phyloP scores from a whole-genome alignment of 371 early-diverging fungal genomes.

The Blastocladiella emersonii region DNA sequence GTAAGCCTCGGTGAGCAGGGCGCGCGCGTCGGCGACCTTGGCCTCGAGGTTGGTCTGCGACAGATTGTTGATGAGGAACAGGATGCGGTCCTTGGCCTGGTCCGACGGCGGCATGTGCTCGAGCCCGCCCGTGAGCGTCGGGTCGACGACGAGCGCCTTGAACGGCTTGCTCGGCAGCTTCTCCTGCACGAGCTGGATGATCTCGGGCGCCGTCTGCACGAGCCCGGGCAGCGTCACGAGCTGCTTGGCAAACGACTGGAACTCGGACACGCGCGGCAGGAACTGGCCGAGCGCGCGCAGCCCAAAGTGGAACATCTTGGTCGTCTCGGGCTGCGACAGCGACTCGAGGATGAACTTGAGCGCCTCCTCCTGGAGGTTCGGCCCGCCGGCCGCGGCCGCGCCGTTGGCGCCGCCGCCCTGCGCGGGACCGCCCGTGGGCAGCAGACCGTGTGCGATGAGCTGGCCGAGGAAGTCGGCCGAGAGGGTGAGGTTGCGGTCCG shows the following conservation, averaged over 20 bases:
- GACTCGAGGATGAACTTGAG: conserved; percentile 74
- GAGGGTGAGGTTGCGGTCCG: conserved; percentile 76
- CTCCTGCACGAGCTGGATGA: conserved; percentile 20
- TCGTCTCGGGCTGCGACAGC: conserved; percentile 56
- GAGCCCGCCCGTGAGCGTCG: neutral
- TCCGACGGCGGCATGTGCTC: conserved; percentile 31
- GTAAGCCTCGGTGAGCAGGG: conserved; percentile 41
- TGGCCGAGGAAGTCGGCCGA: conserved; percentile 80
- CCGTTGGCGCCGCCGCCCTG: conserved; percentile 10
- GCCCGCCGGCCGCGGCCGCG: neutral
- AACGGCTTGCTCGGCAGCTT: conserved; percentile 9
- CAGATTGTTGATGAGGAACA: conserved; percentile 92
- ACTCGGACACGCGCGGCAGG: conserved; percentile 63
- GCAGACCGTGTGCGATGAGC: conserved; percentile 69
- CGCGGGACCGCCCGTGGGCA: conserved; percentile 57
- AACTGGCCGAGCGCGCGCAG: conserved; percentile 73
- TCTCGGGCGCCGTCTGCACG: conserved; percentile 58
- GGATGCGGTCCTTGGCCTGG: conserved; percentile 72
- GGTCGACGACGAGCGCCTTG: neutral
- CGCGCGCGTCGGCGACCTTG: conserved; percentile 66
- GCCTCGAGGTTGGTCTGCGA: conserved; percentile 67
- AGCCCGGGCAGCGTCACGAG: conserved; percentile 65
- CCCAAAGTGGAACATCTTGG: conserved; percentile 82
- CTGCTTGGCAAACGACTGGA: conserved; percentile 75
- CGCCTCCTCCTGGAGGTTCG: conserved; percentile 19